These are phyloP conservation scores for Platanthera guangdongensis DNA, from an alignment of 106 monocot species.

Conservation along the genomic window DNA sequence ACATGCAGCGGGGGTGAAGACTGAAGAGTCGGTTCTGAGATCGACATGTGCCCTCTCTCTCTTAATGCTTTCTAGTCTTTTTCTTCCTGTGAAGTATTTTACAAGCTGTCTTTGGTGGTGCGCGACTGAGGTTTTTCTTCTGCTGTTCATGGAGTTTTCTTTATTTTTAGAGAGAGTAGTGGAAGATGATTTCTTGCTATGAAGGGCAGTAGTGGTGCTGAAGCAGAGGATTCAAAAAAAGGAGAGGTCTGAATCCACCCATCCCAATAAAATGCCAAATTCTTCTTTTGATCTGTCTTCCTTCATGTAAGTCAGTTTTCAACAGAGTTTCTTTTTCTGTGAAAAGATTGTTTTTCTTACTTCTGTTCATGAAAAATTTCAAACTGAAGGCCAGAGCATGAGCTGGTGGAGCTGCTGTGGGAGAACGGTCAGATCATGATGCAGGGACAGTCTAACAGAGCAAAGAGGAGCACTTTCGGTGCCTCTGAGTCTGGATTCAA, in stretches of 20 bases:
- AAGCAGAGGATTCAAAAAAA: neutral
- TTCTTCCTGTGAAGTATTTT: neutral
- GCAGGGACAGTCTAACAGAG: constrained; percentile 33
- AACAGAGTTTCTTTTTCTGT: neutral
- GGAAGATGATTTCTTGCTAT: neutral
- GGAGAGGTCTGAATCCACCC: neutral
- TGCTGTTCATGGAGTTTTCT: neutral
- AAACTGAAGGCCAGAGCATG: constrained; percentile 26
- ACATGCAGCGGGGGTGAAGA: too few species aligned
- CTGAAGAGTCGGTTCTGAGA: neutral
- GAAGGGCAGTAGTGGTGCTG: too few species aligned
- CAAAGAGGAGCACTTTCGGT: constrained; percentile 15
- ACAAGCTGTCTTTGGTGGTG: neutral
- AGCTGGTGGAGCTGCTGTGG: constrained; percentile 52
- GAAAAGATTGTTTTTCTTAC: neutral
- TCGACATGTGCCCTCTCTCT: neutral
- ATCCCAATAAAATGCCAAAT: neutral
- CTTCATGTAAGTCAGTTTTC: neutral
- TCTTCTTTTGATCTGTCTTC: neutral
- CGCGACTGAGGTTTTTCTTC: neutral
- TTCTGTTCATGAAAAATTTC: neutral
- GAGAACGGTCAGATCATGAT: constrained; percentile 58
- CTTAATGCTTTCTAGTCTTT: neutral
- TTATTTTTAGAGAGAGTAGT: neutral
- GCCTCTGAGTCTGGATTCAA: neutral